Evolutionary conservation across 139 green algal genomes (phyloP), one percentile per base, ranked within the genome.

Genomic region (Penium margaritaceum): DNA sequence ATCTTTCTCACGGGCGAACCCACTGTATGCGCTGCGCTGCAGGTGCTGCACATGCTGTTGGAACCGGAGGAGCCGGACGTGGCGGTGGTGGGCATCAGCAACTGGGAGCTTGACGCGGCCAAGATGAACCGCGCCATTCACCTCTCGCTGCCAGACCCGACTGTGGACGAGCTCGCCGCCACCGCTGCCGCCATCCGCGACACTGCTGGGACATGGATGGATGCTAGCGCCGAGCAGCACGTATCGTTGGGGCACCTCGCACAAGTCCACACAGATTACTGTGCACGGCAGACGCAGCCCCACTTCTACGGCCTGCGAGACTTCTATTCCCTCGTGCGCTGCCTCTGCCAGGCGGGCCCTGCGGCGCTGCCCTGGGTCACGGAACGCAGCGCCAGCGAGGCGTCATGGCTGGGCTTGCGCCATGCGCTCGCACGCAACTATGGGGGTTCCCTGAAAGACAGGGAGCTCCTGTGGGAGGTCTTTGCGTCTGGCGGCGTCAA

Each of bases 81-180:
- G 32, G 79, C 79, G 32, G 77, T 83, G 38, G 71, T 83, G 35
- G 77, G 77, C 58, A 83, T 83, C 55, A 80, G 71, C 71, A 83
- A 80, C 72, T 83, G 77, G 77, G 63, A 62, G 19, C 71, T 81
- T 33, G 77, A 83, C 51, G 62, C 75, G 12, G 74, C 79, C n/a
- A 84, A 84, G 66, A 81, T 84, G 64, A 84, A 81, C 63, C 70
- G 79, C 17, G 79, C 79, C 5, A 64, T 84, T n/a, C 61, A 67
- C 32, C 62, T 84, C 32, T 75, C 66, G 0, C 46, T 44, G 34
- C 79, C 65, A n/a, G 76, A 83, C 36, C 79, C 79, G 3, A 36
- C 37, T 1, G 3, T 41, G 5, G 33, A 64, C 32, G 79, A 84
- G 21, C 43, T 84, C 14, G 21, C 9, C 17, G 2, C 35, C 39